Evolutionary conservation across 2,329 filamentous ascomycete species (phyloP), one percentile per base, ranked within the genome.

Genomic region (Neophaeococcomyces mojaviensis): DNA sequence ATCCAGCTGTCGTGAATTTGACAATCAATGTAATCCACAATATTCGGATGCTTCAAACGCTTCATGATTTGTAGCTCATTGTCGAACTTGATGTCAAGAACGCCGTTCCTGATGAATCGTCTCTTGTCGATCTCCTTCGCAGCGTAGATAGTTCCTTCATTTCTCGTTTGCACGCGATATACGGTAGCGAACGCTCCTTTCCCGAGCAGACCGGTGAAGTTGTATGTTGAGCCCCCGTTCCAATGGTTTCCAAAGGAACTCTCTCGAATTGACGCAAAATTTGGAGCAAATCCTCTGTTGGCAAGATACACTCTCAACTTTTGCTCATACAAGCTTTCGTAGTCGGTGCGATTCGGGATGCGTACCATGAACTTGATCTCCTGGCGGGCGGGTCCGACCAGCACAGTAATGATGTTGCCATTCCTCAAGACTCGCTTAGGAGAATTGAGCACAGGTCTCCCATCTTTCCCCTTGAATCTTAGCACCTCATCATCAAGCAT

Each of bases 51-150:
- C 44, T 82, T 73, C 42, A 97, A 77, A 44, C 74, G 77, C 58
- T 84, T 81, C 88, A 98, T 97, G 57, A 98, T 97, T 54, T 81
- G 85, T 83, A 98, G 90, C 68, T 98, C 92, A 58, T 94, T 96
- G 61, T 96, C 87, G 12, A 97, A 84, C 64, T 94, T 95, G 55
- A 88, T 83, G 58, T 95, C 88, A 18, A 95, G 67, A 16, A 89
- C 74, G 2, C 88, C 89, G 57, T 95, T 92, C 68, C 94, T 95
- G 71, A 95, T 86, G 61, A 96, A 94, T 15, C 82, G 81, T 43
- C 86, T 80, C 68, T 96, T 97, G 64, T 96, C 88, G 3, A 98
- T 78, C 64, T 97, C 88, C 63, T 98, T 98, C 12, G 88, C 89
- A 3, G 92, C 92, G 59, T 85, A 94, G 0, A 90, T 79, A 24